Evolutionary conservation across 148 eudicot species (phyloP).

Genomic region (Polygonum maritimum): DNA sequence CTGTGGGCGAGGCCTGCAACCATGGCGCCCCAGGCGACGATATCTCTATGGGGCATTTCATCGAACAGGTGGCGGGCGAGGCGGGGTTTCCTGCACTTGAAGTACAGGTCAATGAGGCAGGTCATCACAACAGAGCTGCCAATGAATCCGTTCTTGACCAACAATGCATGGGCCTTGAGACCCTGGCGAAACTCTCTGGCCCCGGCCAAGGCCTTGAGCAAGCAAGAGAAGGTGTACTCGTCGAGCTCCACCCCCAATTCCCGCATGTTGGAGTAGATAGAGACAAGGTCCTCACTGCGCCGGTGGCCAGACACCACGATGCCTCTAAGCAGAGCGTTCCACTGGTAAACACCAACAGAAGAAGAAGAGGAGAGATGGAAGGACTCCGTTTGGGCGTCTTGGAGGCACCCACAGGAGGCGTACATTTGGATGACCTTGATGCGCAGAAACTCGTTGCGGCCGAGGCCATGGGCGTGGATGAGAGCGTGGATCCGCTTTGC

Average conservation of each 20-base stretch:
- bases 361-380: conserved; percentile 23
- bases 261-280: conserved; percentile 45
- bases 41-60: conserved; percentile 60
- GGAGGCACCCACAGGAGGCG: conserved; percentile 52
- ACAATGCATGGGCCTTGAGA: conserved; percentile 52
- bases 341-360: conserved; percentile 43
- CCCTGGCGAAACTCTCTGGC: conserved; percentile 55
- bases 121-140: conserved; percentile 46
- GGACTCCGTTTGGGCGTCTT: conserved; percentile 53
- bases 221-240: conserved; percentile 69
- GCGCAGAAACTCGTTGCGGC: conserved; percentile 54
- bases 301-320: conserved; percentile 60
- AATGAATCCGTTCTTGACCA: conserved; percentile 73
- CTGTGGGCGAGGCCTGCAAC: conserved; percentile 80
- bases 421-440: conserved; percentile 71
- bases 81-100: conserved; percentile 74
- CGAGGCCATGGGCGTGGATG: conserved; percentile 56
- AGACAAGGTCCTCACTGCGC: conserved; percentile 33
- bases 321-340: conserved; percentile 91
- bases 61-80: conserved; percentile 61
- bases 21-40: conserved; percentile 88
- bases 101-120: conserved; percentile 79
- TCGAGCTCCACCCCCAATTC: conserved; percentile 66
- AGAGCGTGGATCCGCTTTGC: conserved; percentile 53
- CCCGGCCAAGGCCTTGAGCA: conserved; percentile 83